phyloP scores from a whole-genome alignment of 768 basidiomycete genomes.

The Nidularia sp. region DNA sequence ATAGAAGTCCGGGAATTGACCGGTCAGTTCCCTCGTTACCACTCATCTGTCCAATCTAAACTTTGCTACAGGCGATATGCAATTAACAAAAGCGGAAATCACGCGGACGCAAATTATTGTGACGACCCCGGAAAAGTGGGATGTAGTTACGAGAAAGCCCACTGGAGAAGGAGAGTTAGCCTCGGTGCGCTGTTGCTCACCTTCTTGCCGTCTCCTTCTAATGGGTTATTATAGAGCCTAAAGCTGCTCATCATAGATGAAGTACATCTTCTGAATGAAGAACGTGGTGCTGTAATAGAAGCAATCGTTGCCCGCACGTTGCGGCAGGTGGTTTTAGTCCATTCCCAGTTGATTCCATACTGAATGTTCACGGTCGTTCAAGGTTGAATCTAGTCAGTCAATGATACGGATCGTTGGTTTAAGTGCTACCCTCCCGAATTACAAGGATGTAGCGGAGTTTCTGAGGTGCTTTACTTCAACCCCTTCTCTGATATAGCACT shows the following conservation, averaged over 20 bases:
- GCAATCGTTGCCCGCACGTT: slow-evolving; percentile 95
- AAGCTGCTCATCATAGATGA: slow-evolving; percentile 97
- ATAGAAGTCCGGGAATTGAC: slow-evolving; percentile 90
- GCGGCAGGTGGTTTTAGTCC: slow-evolving; percentile 64
- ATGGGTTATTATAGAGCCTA: slow-evolving; percentile 61
- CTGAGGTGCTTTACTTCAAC: slow-evolving; percentile 51
- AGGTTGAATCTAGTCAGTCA: slow-evolving; percentile 97
- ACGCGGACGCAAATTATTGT: slow-evolving; percentile 96
- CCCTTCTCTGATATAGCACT: background rate
- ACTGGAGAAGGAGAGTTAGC: slow-evolving; percentile 97
- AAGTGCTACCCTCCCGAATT: slow-evolving; percentile 96
- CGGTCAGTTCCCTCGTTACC: slow-evolving; percentile 35
- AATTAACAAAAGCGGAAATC: slow-evolving; percentile 90
- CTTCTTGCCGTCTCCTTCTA: too few species aligned
- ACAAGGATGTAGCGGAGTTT: slow-evolving; percentile 94
- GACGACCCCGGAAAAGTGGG: slow-evolving; percentile 99
- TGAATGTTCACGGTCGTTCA: background rate
- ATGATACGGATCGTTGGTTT: slow-evolving; percentile 94
- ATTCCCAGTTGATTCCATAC: background rate
- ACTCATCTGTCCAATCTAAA: background rate
- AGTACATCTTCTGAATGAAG: slow-evolving; percentile 95
- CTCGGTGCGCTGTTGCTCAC: slow-evolving; percentile 61
- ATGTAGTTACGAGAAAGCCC: slow-evolving; percentile 96
- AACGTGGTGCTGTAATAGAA: slow-evolving; percentile 97
- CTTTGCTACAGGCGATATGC: slow-evolving; percentile 78